Conservation (phyloP, 768 basidiomycete genomes). For the Butyriboletus loyo region DNA sequence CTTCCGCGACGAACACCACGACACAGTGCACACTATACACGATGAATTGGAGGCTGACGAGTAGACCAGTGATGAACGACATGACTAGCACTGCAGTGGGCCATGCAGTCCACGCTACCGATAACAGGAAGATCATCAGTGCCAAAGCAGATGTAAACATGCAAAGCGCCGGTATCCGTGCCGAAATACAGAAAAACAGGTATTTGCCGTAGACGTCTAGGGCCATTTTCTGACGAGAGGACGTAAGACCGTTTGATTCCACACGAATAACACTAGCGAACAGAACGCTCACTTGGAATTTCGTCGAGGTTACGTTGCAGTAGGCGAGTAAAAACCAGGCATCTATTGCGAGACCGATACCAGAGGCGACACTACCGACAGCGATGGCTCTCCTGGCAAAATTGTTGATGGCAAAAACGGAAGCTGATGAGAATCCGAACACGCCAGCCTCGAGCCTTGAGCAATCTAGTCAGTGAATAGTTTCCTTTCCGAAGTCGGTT, state of each 20-base stretch:
- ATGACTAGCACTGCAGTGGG: conserved; percentile 58
- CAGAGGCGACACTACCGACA: conserved; percentile 56
- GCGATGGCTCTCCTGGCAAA: conserved; percentile 53
- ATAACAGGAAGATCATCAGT: conserved; percentile 56
- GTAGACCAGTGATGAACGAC: conserved; percentile 53
- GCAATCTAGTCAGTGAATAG: neutral
- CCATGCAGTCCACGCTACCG: conserved; percentile 64
- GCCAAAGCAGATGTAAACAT: conserved; percentile 55
- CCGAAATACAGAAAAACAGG: conserved; percentile 66
- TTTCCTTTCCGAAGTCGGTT: neutral
- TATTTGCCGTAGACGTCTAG: conserved; percentile 57
- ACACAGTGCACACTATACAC: conserved; percentile 46
- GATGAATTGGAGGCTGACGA: conserved; percentile 65
- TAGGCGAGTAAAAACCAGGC: conserved; percentile 69
- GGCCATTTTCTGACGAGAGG: conserved; percentile 28
- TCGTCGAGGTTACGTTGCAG: conserved; percentile 46
- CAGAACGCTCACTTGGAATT: conserved; percentile 49
- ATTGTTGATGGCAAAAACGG: conserved; percentile 47
- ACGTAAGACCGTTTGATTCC: neutral
- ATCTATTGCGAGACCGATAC: conserved; percentile 60
- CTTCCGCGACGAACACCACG: conserved; percentile 10
- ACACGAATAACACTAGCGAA: neutral
- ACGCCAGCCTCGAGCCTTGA: conserved; percentile 50
- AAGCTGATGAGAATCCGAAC: conserved; percentile 56
- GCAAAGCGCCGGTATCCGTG: conserved; percentile 61